Base-by-base conservation (phyloP, 2,329 filamentous ascomycete species). In the Coniochaeta sp. region DNA sequence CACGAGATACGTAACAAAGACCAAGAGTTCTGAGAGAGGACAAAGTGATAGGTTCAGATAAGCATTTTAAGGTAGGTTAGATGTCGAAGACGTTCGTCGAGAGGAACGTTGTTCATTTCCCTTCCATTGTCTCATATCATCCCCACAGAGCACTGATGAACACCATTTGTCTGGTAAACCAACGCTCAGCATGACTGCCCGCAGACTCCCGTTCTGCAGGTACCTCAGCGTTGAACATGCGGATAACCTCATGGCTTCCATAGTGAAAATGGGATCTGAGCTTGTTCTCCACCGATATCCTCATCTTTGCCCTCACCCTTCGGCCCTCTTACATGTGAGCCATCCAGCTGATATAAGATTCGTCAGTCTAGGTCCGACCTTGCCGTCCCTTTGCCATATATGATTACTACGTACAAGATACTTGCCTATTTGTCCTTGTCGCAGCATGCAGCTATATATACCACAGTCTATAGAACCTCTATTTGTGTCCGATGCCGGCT, bases 131-230 rank as follows among this genome's bases (percentile, higher is more conserved):
- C 42, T 24, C 10, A n/a, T n/a, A n/a, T 19, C 9, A 22, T 24
- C 19, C 10, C 42, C 10, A 14, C 8, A 52, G 2, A 52, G 55
- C 55, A 57, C 32, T 57, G 55, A 57, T 57, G 55, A 57, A 38
- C 32, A 34, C 32, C 32, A 40, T 42, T 57, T 44, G 38, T 57
- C 55, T 57, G 55, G 55, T 57, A 57, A 57, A 57, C 55, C 55
- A 57, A 57, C 9, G 26, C 55, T 57, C 55, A 57, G 55, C 55
- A 57, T 44, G 34, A n/a, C 28, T 34, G n/a, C 54, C n/a, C 54
- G n/a, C 22, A 34, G 24, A n/a, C 14, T 55, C 26, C 24, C 32
- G 55, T 44, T 28, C 22, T 40, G 26, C 34, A 22, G 55, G 36
- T 30, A 30, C 19, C 19, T 42, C 55, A 57, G 55, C 55, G 55